These are phyloP conservation scores for Melampsora americana DNA, from an alignment of 1,284 basidiomycete genomes.

Conservation along the genomic window DNA sequence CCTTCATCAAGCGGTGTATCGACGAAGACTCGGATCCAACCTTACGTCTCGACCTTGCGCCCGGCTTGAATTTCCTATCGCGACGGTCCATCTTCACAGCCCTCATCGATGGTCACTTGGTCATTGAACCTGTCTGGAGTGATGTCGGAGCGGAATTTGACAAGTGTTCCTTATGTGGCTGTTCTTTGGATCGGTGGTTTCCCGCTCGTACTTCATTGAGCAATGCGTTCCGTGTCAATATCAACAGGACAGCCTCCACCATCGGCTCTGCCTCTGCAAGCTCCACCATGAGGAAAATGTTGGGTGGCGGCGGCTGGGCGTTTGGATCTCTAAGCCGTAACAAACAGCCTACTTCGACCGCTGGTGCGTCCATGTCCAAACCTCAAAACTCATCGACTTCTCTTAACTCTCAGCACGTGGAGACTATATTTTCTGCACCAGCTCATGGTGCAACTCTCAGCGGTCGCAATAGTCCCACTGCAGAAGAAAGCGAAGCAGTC, in stretches of 20 bases:
- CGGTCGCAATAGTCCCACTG: slow-evolving; percentile 55
- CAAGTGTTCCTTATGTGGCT: slow-evolving; percentile 51
- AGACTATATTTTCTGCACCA: slow-evolving; percentile 39
- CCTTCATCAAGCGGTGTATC: slow-evolving; percentile 76
- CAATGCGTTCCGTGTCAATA: slow-evolving; percentile 2
- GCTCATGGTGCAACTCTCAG: slow-evolving; percentile 48
- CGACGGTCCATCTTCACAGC: slow-evolving; percentile 79
- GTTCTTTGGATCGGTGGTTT: slow-evolving; percentile 40
- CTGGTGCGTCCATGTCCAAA: neutral
- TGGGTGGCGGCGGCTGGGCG: slow-evolving; percentile 47
- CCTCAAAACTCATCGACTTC: slow-evolving; percentile 22
- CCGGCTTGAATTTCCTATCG: slow-evolving; percentile 87
- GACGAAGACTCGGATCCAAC: slow-evolving; percentile 92
- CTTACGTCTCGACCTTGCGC: slow-evolving; percentile 84
- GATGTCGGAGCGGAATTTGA: slow-evolving; percentile 46
- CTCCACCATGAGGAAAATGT: slow-evolving; percentile 48
- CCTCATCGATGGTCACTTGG: slow-evolving; percentile 80
- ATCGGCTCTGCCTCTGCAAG: slow-evolving; percentile 31
- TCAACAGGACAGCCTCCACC: neutral
- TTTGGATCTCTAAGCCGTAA: slow-evolving; percentile 25
- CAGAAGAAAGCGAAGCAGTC: slow-evolving; percentile 44
- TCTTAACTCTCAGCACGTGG: slow-evolving; percentile 25
- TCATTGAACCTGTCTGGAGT: slow-evolving; percentile 77
- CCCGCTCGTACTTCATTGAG: neutral
- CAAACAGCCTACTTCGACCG: slow-evolving; percentile 4